phyloP scores from a whole-genome alignment of 2,329 filamentous ascomycete species.

The Aspergillus sp. region DNA sequence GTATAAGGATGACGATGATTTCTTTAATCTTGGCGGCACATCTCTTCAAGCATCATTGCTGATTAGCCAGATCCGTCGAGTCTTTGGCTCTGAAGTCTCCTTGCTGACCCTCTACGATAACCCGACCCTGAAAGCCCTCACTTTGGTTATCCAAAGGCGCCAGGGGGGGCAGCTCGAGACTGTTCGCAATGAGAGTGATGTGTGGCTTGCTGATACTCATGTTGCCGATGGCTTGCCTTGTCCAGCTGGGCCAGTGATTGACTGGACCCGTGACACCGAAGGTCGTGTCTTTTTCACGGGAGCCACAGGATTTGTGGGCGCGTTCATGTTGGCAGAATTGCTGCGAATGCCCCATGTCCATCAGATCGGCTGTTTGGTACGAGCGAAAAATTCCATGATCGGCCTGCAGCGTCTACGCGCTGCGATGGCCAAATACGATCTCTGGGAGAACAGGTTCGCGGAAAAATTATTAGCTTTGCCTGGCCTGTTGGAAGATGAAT shows the following conservation, averaged over 20 bases:
- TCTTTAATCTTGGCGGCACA: conserved; percentile 15
- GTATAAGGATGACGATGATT: conserved; percentile 9
- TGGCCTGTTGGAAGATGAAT: conserved; percentile 60
- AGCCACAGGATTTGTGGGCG: conserved; percentile 73
- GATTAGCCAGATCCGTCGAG: conserved; percentile 10
- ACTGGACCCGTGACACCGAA: conserved; percentile 15
- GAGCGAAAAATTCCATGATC: conserved; percentile 47
- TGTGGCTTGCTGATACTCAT: conserved; percentile 12
- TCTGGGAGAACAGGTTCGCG: conserved; percentile 4
- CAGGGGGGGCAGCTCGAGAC: too few species aligned
- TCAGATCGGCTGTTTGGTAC: conserved; percentile 63
- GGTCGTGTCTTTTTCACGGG: conserved; percentile 63
- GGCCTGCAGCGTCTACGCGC: conserved; percentile 5
- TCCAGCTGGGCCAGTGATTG: background rate
- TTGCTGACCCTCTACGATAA: conserved; percentile 15
- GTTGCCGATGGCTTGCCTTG: conserved; percentile 6
- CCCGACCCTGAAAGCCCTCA: conserved; percentile 1
- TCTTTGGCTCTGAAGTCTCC: conserved; percentile 9
- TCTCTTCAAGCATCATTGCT: conserved; percentile 14
- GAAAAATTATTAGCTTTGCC: conserved; percentile 8
- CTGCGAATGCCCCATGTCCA: conserved; percentile 45
- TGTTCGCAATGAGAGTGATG: too few species aligned
- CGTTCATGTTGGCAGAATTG: conserved; percentile 63
- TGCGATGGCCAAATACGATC: conserved; percentile 6
- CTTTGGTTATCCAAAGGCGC: too few species aligned